A percentile compares a stretch with the other conserved stretches of the same genome.
These are phyloP conservation scores for Ceratocystis eucalypticola DNA, from an alignment of 2,329 filamentous ascomycete species.

Conservation along the genomic window DNA sequence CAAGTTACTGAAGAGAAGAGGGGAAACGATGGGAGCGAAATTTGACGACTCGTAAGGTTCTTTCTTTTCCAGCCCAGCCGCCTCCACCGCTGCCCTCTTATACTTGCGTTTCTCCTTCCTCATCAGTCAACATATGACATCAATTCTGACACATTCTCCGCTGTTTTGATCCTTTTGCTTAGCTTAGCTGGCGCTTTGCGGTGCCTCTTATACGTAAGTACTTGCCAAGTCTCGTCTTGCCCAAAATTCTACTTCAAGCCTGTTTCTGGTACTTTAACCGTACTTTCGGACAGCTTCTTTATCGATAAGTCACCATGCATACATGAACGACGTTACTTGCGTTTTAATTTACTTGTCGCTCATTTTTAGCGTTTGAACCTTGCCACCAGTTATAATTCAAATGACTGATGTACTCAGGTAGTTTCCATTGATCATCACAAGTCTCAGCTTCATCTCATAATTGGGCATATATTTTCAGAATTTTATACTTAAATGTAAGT, in stretches of 20 bases:
- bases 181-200: background rate
- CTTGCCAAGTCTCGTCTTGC: background rate
- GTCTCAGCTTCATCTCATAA: background rate
- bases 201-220: background rate
- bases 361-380: no score
- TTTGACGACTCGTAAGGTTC: background rate
- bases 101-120: background rate
- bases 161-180: background rate
- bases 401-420: background rate
- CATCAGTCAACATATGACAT: background rate
- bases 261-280: no score
- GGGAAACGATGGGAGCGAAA: background rate
- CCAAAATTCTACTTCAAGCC: no score
- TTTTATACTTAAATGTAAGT: constrained; percentile 1
- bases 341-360: no score
- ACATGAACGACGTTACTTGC: no score
- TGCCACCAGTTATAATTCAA: no score
- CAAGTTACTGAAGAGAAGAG: background rate
- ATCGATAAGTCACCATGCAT: no score
- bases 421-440: background rate
- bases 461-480: background rate
- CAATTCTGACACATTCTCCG: background rate
- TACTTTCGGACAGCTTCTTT: no score
- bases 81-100: background rate
- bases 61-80: background rate